Evolutionary conservation across 257 asterid genomes (phyloP), one percentile per base, ranked within the genome.

Genomic region (Verbascum thapsus): DNA sequence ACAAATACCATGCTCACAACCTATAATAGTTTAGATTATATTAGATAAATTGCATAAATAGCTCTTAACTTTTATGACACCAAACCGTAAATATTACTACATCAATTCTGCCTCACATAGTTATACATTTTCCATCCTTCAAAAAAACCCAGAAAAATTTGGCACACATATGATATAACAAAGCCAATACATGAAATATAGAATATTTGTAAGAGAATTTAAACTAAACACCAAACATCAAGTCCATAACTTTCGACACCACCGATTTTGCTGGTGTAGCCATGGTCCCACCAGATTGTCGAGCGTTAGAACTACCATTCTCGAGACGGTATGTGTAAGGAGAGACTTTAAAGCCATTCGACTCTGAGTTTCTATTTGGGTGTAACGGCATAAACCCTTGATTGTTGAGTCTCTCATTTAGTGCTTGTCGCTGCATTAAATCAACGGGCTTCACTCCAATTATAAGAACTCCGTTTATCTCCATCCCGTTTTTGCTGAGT

Each of bases 381-480:
- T 87, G 91, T 32, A 84, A 66, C 61, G 97, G 76, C 87, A 87
- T 76, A 62, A 94, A 87, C 45, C 97, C 99, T 68, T 80, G 90
- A 61, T 81, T 70, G 78, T 74, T 86, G 54, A 86, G 80, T 75
- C 87, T 82, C 66, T 88, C 95, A 19, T 85, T 80, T 48, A 94
- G 80, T 10, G 78, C 83, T 35, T 78, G 91, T 1, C 88, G 83
- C 74, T 90, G 97, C 79, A 83, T 78, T 6, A 88, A 95, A 72
- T 94, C 98, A 50, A 84, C 91, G 5, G 78, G 88, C 77, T 94
- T 94, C 73, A 90, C 99, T 51, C 99, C 99, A 6, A 94, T 74
- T 49, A 94, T 90, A 43, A 94, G 94, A 59, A 85, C 95, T 52
- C 96, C 98, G 35, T 94, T 90, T 71, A 94, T 78, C 69, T 80